Conservation (phyloP, 2,329 filamentous ascomycete species). For the Penicillium brasilianum region DNA sequence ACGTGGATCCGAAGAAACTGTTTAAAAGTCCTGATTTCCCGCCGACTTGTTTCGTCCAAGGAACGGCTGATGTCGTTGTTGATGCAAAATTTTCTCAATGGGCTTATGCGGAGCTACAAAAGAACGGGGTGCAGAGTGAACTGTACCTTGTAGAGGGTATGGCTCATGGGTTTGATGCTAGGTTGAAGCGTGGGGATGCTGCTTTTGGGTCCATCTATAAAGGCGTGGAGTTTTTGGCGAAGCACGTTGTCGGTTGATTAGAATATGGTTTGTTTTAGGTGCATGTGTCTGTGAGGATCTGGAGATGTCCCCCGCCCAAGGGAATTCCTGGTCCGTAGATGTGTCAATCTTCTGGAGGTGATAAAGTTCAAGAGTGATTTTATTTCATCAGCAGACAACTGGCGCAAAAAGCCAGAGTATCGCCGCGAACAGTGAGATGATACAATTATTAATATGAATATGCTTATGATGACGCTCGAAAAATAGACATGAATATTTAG, state of each 20-base stretch:
- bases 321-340: no score
- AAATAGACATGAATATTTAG: neutral
- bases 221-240: neutral
- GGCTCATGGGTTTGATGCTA: constrained; percentile 5
- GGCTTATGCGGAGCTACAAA: neutral
- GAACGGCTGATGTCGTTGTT: neutral
- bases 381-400: neutral
- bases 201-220: neutral
- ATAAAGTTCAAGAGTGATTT: neutral
- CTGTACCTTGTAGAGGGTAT: constrained; percentile 9
- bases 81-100: neutral
- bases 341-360: neutral
- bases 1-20: neutral
- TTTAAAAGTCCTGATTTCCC: neutral
- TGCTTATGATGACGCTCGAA: neutral
- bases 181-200: constrained; percentile 3
- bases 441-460: neutral
- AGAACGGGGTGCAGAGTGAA: constrained; percentile 8
- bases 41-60: neutral
- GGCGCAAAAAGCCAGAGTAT: neutral
- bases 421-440: neutral
- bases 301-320: no score
- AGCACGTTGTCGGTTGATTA: neutral
- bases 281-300: no score
- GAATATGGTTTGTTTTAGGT: neutral